Percentiles rank a stretch among this genome's conserved stretches.
These are phyloP conservation scores for Solanum virginianum DNA, from an alignment of 257 asterid species.

Conservation along the genomic window DNA sequence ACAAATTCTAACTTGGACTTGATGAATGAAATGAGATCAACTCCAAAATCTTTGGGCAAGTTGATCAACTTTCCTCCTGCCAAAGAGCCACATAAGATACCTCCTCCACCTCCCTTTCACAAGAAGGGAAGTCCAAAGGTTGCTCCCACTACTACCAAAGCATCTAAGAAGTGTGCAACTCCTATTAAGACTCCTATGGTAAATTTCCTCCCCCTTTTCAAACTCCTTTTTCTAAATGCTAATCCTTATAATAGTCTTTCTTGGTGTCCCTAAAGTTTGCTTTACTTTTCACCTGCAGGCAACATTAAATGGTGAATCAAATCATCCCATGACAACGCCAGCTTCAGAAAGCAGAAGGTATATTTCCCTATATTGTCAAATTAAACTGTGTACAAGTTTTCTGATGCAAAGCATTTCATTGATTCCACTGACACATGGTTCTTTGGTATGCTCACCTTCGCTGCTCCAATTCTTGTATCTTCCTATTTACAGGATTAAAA, in stretches of 20 bases:
- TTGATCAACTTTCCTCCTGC: conserved; percentile 31
- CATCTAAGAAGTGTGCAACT: conserved; percentile 25
- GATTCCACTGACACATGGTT: not conserved
- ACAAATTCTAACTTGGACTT: conserved; percentile 14
- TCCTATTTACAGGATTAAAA: conserved; percentile 33
- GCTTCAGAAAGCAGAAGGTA: conserved; percentile 44
- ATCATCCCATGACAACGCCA: conserved; percentile 35
- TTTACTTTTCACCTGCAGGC: conserved; percentile 23
- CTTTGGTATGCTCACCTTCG: not conserved
- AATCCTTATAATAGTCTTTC: not conserved
- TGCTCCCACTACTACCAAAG: conserved; percentile 4
- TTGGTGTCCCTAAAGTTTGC: not conserved
- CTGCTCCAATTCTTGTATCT: not conserved
- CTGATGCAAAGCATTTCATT: not conserved
- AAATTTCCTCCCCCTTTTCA: not conserved
- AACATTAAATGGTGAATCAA: conserved; percentile 19
- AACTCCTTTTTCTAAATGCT: not conserved
- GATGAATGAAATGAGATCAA: conserved; percentile 14
- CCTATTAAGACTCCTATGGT: conserved; percentile 60
- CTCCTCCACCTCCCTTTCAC: conserved; percentile 13
- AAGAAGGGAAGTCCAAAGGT: conserved; percentile 22
- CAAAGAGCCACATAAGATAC: conserved; percentile 29
- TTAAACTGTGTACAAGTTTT: not conserved
- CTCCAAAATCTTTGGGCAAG: conserved; percentile 40
- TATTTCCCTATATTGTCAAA: not conserved